Evolutionary conservation across 2,329 filamentous ascomycete species (phyloP), one percentile per base, ranked within the genome.

Genomic region (Tolypocladium tropicale): DNA sequence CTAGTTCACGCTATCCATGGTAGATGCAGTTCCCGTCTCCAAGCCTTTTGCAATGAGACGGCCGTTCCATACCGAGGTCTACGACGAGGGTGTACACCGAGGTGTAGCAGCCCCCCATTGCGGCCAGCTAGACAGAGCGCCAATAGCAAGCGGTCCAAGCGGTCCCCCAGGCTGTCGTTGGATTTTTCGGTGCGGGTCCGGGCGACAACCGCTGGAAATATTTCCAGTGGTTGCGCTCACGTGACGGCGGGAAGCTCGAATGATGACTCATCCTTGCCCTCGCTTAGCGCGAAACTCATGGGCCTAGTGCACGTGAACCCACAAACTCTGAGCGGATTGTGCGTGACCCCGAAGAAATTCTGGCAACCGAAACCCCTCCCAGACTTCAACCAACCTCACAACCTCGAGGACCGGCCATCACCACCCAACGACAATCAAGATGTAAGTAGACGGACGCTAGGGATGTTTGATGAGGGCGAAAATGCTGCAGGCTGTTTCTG

Each of bases 401-500:
- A 63, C 66, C 64, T 67, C 68, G 70, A 74, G 69, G 70, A 71
- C 65, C 69, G 66, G 65, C 72, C 72, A 72, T 74, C 68, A 70
- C 67, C 62, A 67, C 64, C n/a, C 67, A 70, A 67, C 67, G 67
- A 71, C 64, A 74, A 68, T 71, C 69, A 75, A 74, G 72, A 75
- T 75, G 72, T 75, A 69, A 75, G 72, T 74, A 60, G 48, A 59
- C 52, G 57, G 57, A 60, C 54, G 55, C 60, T 63, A 63, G 9
- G 36, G 33, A 52, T 10, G 3, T 21, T 18, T 5, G 53, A 21
- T 39, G 46, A n/a, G 21, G 37, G 28, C 33, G 16, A 28, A 12
- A 32, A 9, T 23, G n/a, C 36, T 25, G 18, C 52, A 32, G 16
- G 37, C 28, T 39, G 10, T 33, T 25, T 34, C 32, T 43, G 16